Percentiles rank a stretch among this genome's conserved stretches.
Evolutionary conservation across 306 rosid species (phyloP).

Genomic region (Casuarina glauca): DNA sequence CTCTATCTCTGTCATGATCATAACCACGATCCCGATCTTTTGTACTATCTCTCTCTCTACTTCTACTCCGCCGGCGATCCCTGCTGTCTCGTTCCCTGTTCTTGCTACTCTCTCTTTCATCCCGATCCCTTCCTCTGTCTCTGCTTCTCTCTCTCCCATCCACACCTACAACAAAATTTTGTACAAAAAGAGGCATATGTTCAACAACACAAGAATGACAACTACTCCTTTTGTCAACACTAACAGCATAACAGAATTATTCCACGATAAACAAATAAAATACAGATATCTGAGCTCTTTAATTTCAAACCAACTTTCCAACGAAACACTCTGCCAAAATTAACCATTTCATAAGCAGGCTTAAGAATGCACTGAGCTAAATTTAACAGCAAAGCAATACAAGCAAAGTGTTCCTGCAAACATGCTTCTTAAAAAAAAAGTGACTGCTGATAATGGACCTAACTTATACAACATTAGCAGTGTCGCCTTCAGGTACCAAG

Average conservation of each 20-base stretch:
- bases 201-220: background rate
- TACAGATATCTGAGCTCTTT: background rate
- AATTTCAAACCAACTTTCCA: background rate
- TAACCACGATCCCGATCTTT: slow-evolving; percentile 71
- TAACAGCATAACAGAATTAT: background rate
- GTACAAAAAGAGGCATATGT: background rate
- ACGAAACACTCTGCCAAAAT: background rate
- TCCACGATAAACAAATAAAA: background rate
- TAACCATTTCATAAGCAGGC: background rate
- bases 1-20: slow-evolving; percentile 60
- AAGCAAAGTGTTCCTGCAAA: background rate
- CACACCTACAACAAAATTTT: slow-evolving; percentile 56
- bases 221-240: background rate
- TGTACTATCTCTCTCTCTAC: slow-evolving; percentile 76
- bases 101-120: slow-evolving; percentile 58
- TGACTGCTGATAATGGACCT: background rate
- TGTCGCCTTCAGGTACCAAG: background rate
- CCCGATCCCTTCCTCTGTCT: slow-evolving; percentile 75
- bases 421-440: background rate
- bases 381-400: background rate
- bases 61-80: slow-evolving; percentile 71
- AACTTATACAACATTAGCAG: background rate
- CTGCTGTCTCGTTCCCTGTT: slow-evolving; percentile 60
- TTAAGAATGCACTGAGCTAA: background rate
- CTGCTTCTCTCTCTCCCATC: slow-evolving; percentile 81